phyloP scores from a whole-genome alignment of 169 alveolate genomes.

The Eimeria zaria region DNA sequence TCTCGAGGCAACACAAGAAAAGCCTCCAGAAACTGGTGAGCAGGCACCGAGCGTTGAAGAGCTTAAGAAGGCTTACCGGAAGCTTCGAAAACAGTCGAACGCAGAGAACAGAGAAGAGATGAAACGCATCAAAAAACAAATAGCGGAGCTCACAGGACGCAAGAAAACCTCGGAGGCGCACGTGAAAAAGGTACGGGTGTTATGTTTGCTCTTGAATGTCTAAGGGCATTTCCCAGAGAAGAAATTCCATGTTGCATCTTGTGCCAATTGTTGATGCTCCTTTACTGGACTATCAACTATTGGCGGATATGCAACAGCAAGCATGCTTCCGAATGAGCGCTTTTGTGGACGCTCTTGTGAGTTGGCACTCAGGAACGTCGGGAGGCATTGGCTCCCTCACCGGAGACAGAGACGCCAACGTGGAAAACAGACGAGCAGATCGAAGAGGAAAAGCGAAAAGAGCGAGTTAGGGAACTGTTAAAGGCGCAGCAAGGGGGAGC shows the following conservation, averaged over 20 bases:
- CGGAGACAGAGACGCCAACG: background rate
- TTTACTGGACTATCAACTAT: too few relatives aligned
- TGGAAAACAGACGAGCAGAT: conserved; percentile 7
- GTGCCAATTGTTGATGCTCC: too few relatives aligned
- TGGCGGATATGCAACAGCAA: too few relatives aligned
- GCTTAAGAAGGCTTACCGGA: conserved; percentile 41
- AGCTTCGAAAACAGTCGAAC: conserved; percentile 4
- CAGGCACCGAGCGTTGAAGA: background rate
- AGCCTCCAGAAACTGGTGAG: conserved; percentile 23
- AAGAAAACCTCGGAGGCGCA: background rate
- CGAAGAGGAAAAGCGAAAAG: conserved; percentile 24
- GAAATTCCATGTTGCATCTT: background rate
- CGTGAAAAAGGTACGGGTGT: background rate
- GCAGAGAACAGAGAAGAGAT: conserved; percentile 45
- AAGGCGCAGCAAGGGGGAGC: background rate
- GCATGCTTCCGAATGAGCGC: background rate
- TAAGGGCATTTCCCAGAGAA: background rate
- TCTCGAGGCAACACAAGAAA: background rate
- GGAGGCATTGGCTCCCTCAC: conserved; percentile 4
- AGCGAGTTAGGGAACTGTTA: conserved; percentile 39
- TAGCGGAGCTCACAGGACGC: conserved; percentile 67
- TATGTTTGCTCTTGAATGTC: background rate
- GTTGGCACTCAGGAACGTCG: conserved; percentile 50
- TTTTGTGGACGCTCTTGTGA: background rate
- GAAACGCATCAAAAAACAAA: conserved; percentile 51